Base-by-base conservation (phyloP, 2,329 filamentous ascomycete species). In the Sarocladium kiliense region DNA sequence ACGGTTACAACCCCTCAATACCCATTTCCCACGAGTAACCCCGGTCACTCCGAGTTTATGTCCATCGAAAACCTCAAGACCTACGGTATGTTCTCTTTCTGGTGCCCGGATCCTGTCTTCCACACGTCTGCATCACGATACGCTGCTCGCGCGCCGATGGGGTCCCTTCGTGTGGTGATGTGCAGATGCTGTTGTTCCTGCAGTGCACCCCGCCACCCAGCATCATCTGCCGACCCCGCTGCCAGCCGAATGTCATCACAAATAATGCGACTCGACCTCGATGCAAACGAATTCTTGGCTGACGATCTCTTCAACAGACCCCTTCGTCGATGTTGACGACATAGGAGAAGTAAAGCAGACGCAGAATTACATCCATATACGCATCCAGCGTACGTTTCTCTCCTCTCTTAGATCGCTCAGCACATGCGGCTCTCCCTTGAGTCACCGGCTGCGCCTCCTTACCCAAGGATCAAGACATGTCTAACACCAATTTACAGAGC, bases 291-390 rank as follows among this genome's bases (percentile, higher is more conserved):
- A 18, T 3, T 23, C 18, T 30, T 45, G 3, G 26, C 53, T 54
- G 53, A 54, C 53, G 12, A 19, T 39, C n/a, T 18, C 10, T 23
- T 14, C 16, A 26, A 66, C 71, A 97, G 94, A 99, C 88, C 94
- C 94, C 88, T 99, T 99, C 91, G 94, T 94, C 88, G 94, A 97
- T 90, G 94, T 92, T 86, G 94, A 97, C 90, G 93, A 96, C 77
- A 91, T 88, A 76, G 92, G 91, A 82, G 89, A 96, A 80, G 88
- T 86, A 74, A 94, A 94, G 79, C 89, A 94, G 82, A 86, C 89
- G 74, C 90, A 96, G 79, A 95, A 96, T 78, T 96, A 97, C 76
- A 96, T 97, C 76, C 94, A 97, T 80, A 97, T 99, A 77, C 92
- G 94, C 78, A 97, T 97, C 74, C 94, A 99, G 76, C 94, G 93